phyloP scores from a whole-genome alignment of 1,284 basidiomycete genomes.

The Cutaneotrichosporon sp. region DNA sequence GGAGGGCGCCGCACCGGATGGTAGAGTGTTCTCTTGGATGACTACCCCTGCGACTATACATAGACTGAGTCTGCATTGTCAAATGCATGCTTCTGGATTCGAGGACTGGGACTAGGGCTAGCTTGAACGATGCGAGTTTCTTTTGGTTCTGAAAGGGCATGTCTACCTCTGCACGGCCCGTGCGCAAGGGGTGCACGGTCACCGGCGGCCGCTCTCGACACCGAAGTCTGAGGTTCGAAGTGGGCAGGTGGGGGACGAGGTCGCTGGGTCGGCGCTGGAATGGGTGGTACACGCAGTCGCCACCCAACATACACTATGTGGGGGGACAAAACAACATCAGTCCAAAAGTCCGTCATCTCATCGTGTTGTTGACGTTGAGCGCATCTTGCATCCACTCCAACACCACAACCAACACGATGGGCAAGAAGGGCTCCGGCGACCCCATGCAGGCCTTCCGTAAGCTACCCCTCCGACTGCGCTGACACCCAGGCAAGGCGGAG shows the following conservation, averaged over 20 bases:
- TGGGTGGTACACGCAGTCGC: no score
- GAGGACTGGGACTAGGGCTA: background rate
- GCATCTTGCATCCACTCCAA: background rate
- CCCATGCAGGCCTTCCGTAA: conserved; percentile 81
- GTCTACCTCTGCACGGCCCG: no score
- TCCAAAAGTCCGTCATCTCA: background rate
- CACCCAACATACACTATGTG: background rate
- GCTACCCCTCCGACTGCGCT: background rate
- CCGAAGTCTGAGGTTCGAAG: no score
- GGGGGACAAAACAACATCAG: background rate
- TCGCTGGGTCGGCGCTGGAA: no score
- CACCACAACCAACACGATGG: conserved; percentile 10
- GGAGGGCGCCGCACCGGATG: background rate
- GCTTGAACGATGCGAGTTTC: background rate
- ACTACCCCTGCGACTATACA: background rate
- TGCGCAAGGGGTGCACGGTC: no score
- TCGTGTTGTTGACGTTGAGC: background rate
- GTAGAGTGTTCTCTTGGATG: background rate
- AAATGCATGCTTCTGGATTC: conserved; percentile 5
- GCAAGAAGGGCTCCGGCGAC: conserved; percentile 62
- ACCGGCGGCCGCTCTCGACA: no score
- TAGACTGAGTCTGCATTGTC: background rate
- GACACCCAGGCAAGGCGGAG: conserved; percentile 71
- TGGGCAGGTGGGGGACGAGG: no score
- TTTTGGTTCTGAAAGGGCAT: background rate